Evolutionary conservation across 495 filamentous ascomycete genomes (phyloP).

Genomic region (Cercophora scortea): DNA sequence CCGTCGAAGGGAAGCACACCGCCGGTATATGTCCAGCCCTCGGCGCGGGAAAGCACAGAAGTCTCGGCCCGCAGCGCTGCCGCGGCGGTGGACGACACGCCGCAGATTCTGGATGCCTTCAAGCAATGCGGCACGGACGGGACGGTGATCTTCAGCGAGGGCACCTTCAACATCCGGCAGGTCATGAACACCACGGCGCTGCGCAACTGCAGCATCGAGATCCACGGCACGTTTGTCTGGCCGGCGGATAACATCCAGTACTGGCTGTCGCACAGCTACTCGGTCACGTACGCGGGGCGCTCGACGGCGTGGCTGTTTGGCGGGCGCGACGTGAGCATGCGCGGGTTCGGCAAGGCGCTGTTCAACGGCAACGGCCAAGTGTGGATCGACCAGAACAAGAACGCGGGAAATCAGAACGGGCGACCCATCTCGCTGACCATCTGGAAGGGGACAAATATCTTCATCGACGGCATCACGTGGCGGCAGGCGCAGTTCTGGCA

Average conservation of each 20-base stretch:
- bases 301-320: conserved; percentile 34
- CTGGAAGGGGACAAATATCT: conserved; percentile 32
- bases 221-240: conserved; percentile 33
- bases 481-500: conserved; percentile 37
- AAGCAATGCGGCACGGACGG: conserved; percentile 27
- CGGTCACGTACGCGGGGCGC: conserved; percentile 29
- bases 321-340: conserved; percentile 26
- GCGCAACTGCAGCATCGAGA: conserved; percentile 31
- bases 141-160: conserved; percentile 28
- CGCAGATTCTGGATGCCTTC: conserved; percentile 37
- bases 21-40: background rate
- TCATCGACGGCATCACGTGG: conserved; percentile 36
- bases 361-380: conserved; percentile 37
- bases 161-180: conserved; percentile 34
- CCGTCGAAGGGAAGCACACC: conserved; percentile 1
- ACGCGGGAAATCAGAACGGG: conserved; percentile 25
- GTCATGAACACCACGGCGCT: conserved; percentile 35
- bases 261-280: conserved; percentile 27
- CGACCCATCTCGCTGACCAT: conserved; percentile 33
- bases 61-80: background rate
- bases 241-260: conserved; percentile 30
- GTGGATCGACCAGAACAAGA: conserved; percentile 34
- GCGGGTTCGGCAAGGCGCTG: conserved; percentile 31
- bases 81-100: conserved; percentile 24
- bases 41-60: no score